These are phyloP conservation scores for Gnetum montanum DNA, from an alignment of 75 land plant species.

Conservation along the genomic window DNA sequence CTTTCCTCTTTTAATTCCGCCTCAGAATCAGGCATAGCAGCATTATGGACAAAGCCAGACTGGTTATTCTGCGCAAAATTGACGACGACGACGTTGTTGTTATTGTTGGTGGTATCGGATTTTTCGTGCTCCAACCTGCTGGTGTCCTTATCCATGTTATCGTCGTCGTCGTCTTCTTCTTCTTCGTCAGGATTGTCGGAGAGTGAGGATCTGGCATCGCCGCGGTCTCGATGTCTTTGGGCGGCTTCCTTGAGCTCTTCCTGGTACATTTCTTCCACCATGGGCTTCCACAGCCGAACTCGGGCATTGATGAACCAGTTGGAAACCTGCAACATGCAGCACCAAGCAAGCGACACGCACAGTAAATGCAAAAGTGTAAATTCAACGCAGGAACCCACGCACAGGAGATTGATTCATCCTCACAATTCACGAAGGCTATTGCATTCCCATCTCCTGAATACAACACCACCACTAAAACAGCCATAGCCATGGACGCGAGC, in stretches of 20 bases:
- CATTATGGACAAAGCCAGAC: too few species aligned
- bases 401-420: background rate
- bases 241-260: slow-evolving; percentile 64
- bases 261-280: slow-evolving; percentile 97
- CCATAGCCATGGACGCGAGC: too few species aligned
- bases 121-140: background rate
- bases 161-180: background rate
- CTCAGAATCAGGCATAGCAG: too few species aligned
- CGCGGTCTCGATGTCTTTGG: background rate
- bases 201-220: background rate
- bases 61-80: background rate
- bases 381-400: background rate
- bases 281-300: slow-evolving; percentile 97
- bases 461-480: background rate
- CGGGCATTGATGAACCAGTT: slow-evolving; percentile 99
- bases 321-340: slow-evolving; percentile 54
- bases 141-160: background rate
- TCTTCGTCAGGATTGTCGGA: background rate
- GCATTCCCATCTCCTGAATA: background rate
- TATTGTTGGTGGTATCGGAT: background rate
- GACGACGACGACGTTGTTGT: background rate
- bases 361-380: background rate
- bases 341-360: background rate
- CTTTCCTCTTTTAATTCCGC: too few species aligned
- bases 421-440: background rate